Percentiles rank a stretch among this genome's conserved stretches.
Evolutionary conservation across 139 green algal genomes (phyloP).

Genomic region (Closterium sp.): DNA sequence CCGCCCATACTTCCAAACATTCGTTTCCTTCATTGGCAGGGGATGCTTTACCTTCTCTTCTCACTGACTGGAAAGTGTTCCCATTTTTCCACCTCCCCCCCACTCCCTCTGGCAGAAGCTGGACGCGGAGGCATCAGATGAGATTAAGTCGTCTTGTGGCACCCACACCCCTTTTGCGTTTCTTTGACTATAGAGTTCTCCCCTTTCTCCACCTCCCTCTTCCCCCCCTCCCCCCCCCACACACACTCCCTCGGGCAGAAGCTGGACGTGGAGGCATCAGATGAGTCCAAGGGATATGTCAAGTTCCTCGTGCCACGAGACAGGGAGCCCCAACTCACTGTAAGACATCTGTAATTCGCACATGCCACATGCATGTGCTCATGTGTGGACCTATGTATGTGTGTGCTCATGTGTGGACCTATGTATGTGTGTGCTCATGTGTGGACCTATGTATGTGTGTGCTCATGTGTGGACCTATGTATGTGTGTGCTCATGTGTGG

Average conservation of each 20-base stretch:
- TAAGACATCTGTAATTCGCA: background rate
- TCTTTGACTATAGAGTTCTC: too few relatives aligned
- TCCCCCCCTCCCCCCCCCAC: background rate
- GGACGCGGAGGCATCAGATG: background rate
- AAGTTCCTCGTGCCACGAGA: conserved; percentile 37
- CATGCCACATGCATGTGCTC: background rate
- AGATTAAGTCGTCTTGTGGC: too few relatives aligned
- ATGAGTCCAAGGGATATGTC: conserved; percentile 41
- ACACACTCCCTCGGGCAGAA: conserved; percentile 8
- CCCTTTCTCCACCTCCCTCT: too few relatives aligned
- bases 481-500: too few relatives aligned
- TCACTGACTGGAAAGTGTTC: background rate
- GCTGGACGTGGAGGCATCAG: conserved; percentile 33
- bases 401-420: too few relatives aligned
- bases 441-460: too few relatives aligned
- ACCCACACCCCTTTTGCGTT: too few relatives aligned
- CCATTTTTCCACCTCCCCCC: background rate
- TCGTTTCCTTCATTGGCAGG: too few relatives aligned
- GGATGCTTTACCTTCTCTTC: background rate
- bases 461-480: background rate
- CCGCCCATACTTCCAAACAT: too few relatives aligned
- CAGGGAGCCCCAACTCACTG: conserved; percentile 21
- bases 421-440: too few relatives aligned
- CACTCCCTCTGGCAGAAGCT: background rate
- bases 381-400: too few relatives aligned